Evolutionary conservation across 495 filamentous ascomycete species (phyloP), one percentile per base, ranked within the genome.

Genomic region (Xylaria sp.): DNA sequence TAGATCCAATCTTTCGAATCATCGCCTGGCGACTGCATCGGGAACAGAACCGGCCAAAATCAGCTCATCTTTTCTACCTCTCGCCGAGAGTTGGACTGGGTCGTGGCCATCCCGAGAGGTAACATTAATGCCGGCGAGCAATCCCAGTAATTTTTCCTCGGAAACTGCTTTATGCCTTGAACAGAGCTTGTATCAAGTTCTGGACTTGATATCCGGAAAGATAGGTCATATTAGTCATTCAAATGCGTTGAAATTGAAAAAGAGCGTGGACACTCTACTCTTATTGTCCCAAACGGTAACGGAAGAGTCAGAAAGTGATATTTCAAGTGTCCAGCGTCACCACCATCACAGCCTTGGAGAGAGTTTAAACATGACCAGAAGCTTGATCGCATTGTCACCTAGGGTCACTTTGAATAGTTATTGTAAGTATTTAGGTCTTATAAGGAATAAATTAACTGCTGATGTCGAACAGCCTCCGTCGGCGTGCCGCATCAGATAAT

Each of bases 401-500:
- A 53, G 21, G 26, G 1, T 53, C 24, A 53, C n/a, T 53, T 53
- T 53, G 50, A 53, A 53, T 29, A 29, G 21, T 26, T 53, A 53
- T 14, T 12, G 50, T 53, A 53, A 9, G 50, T 53, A 53, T 53
- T 53, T 12, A 53, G 26, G 26, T 26, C 21, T 53, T 12, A 29
- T 24, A 64, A 41, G 40, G n/a, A n/a, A 26, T 15, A 24, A 64
- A 44, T 24, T 44, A 64, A 43, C 61, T 26, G 37, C 37, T 64
- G 37, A 40, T 41, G 37, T 44, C 29, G 37, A 46, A 26, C 37
- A 64, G 61, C 37, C 61, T 64, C 37, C 14, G 37, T 44, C 61
- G 21, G 44, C 17, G 37, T 26, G 21, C 61, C 61, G 14, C 40
- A 33, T 44, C 50, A 29, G 26, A 53, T 11, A 53, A 9, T 53